phyloP scores from a whole-genome alignment of 306 rosid species.

The Cicer yamashitae region DNA sequence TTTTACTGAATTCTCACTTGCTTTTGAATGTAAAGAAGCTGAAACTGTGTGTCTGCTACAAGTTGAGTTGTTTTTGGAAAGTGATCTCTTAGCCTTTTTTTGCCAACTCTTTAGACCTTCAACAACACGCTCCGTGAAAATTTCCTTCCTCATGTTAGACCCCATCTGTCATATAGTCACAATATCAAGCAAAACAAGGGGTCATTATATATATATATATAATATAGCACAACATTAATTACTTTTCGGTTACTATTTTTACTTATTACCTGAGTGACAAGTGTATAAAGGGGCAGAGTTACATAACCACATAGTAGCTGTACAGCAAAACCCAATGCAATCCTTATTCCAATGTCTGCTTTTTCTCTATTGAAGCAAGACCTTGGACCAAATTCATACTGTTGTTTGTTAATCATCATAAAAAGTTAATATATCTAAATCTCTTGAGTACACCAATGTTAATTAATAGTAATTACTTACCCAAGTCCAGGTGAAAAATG shows the following conservation, averaged over 20 bases:
- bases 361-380: conserved; percentile 66
- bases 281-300: conserved; percentile 74
- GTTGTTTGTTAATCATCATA: conserved; percentile 48
- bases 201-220: too few relatives aligned
- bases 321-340: conserved; percentile 63
- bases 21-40: conserved; percentile 37
- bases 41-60: conserved; percentile 1
- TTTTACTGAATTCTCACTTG: conserved; percentile 36
- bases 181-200: not conserved
- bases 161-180: conserved; percentile 57
- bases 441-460: not conserved
- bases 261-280: conserved; percentile 67
- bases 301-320: conserved; percentile 75
- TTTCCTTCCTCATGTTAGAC: conserved; percentile 59
- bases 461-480: conserved; percentile 49
- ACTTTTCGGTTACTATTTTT: too few relatives aligned
- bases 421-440: conserved; percentile 10
- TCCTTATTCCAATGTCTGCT: conserved; percentile 55
- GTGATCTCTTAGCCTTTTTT: conserved; percentile 48
- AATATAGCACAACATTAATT: too few relatives aligned
- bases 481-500: conserved; percentile 83
- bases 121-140: conserved; percentile 55
- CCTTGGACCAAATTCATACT: conserved; percentile 70
- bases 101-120: conserved; percentile 68
- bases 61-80: conserved; percentile 40